Base-by-base conservation (phyloP, 257 asterid genomes). In the Lycium ferocissimum region DNA sequence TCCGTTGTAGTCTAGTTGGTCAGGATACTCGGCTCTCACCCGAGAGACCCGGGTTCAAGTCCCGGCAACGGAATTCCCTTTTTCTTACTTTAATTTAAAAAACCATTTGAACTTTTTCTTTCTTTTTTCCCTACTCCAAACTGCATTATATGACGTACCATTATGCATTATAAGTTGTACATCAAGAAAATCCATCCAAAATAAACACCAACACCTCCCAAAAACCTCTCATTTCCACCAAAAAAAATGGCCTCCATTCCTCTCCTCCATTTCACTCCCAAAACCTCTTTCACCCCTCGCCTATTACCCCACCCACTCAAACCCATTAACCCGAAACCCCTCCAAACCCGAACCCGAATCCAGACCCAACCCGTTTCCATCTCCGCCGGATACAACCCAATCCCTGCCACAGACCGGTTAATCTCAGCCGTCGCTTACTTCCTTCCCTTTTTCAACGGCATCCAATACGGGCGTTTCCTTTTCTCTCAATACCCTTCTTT, bases 1-100 rank as follows among this genome's bases (percentile, higher is more conserved):
- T 95, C 97, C 99, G 95, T 95, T 93, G 97, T 95, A 92, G 97
- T 95, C 98, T 95, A 94, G 98, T 40, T 96, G 99, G 98, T 94
- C 40, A 94, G 98, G 98, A 94, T 93, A 94, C 96, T 94, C 95
- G 97, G 97, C 98, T 94, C 98, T 96, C 98, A 96, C 98, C 98
- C 97, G 95, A 91, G 95, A 91, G 97, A 92, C 97, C 96, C 93
- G 96, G 93, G 97, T 95, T 94, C 96, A 76, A 92, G 92, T 92
- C 97, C 98, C 97, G 98, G 98, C 96, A 94, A 96, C 82, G 65
- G 65, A 78, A 76, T 10, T 40, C 9, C 0, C 5, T 2, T 40
- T 2, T 40, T 40, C 5, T 2, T 40, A 40, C 5, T 26, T 26
- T 26, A 26, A n/a, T n/a, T n/a, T n/a, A n/a, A n/a, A 40, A 2